phyloP scores from a whole-genome alignment of 2,329 filamentous ascomycete species.

The Sporothrix curviconia region DNA sequence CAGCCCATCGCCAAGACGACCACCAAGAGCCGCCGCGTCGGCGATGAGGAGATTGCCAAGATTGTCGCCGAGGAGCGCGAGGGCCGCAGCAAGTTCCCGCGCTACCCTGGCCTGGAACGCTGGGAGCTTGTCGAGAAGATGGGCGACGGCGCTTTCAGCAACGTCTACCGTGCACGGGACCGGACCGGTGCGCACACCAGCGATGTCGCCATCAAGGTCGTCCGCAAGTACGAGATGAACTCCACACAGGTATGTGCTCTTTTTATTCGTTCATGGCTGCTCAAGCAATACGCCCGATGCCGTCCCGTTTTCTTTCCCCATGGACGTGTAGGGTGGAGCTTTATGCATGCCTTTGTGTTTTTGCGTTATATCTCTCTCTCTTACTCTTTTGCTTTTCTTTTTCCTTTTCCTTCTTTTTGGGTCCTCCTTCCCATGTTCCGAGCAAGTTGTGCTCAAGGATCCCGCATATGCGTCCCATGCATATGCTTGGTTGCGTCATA shows the following conservation, averaged over 20 bases:
- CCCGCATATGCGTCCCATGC: conserved; percentile 8
- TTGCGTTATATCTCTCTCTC: too few relatives aligned
- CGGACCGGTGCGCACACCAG: conserved; percentile 55
- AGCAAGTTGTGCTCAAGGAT: conserved; percentile 12
- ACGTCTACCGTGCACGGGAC: conserved; percentile 88
- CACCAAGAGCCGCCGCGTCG: conserved; percentile 38
- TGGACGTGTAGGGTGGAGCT: too few relatives aligned
- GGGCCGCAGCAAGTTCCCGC: conserved; percentile 76
- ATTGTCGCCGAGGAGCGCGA: conserved; percentile 90
- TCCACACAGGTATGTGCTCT: conserved; percentile 80
- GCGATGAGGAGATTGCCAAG: conserved; percentile 69
- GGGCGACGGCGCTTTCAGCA: conserved; percentile 98
- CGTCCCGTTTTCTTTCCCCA: neutral
- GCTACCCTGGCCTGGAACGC: conserved; percentile 75
- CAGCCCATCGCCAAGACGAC: conserved; percentile 25
- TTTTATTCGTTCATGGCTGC: neutral
- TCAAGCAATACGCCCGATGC: too few relatives aligned
- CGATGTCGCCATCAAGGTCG: conserved; percentile 96
- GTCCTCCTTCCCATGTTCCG: neutral
- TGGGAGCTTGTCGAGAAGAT: conserved; percentile 92
- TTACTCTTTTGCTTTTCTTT: conserved; percentile 15
- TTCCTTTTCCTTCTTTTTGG: conserved; percentile 6
- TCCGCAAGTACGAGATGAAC: conserved; percentile 99
- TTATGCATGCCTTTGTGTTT: too few relatives aligned
- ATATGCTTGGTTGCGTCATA: conserved; percentile 6